A percentile compares a stretch with the other conserved stretches of the same genome.
These are phyloP conservation scores for Metschnikowia cerradonensis DNA, from an alignment of 805 yeast species.

Conservation along the genomic window DNA sequence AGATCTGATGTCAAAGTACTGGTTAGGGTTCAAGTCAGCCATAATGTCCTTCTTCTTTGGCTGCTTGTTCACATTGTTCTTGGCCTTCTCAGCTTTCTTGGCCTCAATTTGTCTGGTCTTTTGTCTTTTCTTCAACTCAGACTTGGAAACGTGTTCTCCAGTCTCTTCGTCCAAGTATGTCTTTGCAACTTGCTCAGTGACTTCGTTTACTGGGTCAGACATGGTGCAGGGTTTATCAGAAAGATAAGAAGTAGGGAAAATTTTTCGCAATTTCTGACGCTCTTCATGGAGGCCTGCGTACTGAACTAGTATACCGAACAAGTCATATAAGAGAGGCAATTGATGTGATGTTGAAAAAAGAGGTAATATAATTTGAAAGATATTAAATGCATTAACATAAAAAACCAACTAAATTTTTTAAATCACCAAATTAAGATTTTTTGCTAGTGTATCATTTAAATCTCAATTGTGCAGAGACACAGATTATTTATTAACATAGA, in stretches of 20 bases:
- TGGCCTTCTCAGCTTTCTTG: constrained; percentile 90
- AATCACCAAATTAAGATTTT: neutral
- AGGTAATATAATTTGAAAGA: too few species aligned
- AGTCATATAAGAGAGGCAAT: neutral
- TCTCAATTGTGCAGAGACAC: neutral
- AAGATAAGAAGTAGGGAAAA: constrained; percentile 11
- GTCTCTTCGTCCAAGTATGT: constrained; percentile 86
- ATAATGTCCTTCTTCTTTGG: constrained; percentile 64
- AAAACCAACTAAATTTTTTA: too few species aligned
- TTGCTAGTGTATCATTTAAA: neutral
- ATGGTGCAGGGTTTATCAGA: constrained; percentile 17
- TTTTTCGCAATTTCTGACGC: constrained; percentile 13
- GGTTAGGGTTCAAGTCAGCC: constrained; percentile 92
- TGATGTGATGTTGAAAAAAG: neutral
- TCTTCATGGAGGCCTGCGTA: constrained; percentile 10
- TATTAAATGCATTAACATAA: too few species aligned
- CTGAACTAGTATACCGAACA: neutral
- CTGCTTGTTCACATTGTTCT: constrained; percentile 44
- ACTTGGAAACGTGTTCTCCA: constrained; percentile 94
- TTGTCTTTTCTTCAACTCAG: constrained; percentile 93
- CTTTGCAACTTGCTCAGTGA: constrained; percentile 72
- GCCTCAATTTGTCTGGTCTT: constrained; percentile 82
- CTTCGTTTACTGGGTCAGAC: constrained; percentile 54
- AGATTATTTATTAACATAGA: neutral
- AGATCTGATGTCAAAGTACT: constrained; percentile 88